Conservation (phyloP, 2,329 filamentous ascomycete genomes). For the Akanthomyces dipterigenus region DNA sequence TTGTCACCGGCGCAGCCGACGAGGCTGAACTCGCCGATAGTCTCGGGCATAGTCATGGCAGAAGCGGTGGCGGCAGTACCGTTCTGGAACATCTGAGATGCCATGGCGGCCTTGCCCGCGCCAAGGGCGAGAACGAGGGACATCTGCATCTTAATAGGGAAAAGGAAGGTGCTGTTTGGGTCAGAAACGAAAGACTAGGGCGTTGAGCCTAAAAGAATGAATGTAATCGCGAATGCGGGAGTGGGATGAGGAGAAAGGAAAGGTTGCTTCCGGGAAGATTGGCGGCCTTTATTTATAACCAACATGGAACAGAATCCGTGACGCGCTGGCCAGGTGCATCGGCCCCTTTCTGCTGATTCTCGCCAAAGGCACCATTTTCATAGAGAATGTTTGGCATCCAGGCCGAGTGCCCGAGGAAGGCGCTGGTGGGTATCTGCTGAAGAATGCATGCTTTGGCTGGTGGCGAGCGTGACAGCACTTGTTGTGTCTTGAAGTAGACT, state of each 20-base stretch:
- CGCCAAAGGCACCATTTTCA: neutral
- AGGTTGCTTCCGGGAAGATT: constrained; percentile 13
- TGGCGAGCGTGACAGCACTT: neutral
- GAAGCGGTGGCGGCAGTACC: neutral
- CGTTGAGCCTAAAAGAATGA: constrained; percentile 23
- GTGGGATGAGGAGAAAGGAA: constrained; percentile 15
- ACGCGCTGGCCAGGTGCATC: neutral
- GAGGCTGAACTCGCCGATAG: constrained; percentile 7
- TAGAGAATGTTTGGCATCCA: neutral
- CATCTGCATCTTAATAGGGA: constrained; percentile 23
- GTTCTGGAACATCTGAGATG: constrained; percentile 15
- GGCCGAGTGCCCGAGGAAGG: neutral
- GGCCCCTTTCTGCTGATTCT: neutral
- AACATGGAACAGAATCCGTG: neutral
- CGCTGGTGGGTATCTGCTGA: neutral
- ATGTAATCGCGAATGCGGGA: constrained; percentile 25
- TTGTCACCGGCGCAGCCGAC: constrained; percentile 23
- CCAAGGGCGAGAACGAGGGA: constrained; percentile 24
- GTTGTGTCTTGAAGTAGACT: constrained; percentile 3
- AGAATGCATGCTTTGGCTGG: constrained; percentile 2
- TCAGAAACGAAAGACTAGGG: constrained; percentile 19
- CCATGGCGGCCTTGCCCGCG: constrained; percentile 24
- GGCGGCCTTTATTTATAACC: constrained; percentile 23
- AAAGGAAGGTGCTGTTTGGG: neutral
- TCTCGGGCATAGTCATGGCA: neutral